Evolutionary conservation across 805 yeast species (phyloP).

Genomic region (Starmerella cellae): DNA sequence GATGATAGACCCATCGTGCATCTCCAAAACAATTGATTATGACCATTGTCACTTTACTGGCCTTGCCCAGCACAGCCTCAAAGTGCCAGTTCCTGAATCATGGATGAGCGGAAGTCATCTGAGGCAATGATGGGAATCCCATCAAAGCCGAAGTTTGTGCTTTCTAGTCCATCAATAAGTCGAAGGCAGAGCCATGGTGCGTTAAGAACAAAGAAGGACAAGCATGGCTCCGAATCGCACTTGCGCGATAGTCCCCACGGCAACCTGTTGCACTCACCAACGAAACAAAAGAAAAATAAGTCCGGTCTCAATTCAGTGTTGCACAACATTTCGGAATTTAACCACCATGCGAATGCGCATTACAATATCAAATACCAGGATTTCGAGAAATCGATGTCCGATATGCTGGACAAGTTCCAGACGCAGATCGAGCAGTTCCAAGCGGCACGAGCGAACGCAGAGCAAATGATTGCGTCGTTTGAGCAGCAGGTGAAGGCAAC

Average conservation of each 20-base stretch:
- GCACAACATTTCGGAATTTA: conserved; percentile 45
- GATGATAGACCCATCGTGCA: too few relatives aligned
- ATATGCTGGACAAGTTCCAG: conserved; percentile 19
- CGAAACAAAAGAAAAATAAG: background rate
- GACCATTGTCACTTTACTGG: too few relatives aligned
- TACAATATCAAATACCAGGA: conserved; percentile 34
- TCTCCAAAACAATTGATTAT: too few relatives aligned
- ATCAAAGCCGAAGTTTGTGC: background rate
- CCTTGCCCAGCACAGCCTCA: too few relatives aligned
- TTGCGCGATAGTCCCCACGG: background rate
- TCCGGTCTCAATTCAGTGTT: conserved; percentile 25
- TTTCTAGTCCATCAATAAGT: background rate
- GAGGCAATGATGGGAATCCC: background rate
- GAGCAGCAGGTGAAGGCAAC: conserved; percentile 16
- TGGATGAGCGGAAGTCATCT: background rate
- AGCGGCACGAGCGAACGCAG: conserved; percentile 18
- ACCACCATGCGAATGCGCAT: conserved; percentile 38
- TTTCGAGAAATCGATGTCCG: conserved; percentile 15
- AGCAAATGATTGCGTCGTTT: conserved; percentile 17
- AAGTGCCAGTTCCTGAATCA: too few relatives aligned
- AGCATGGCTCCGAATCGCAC: background rate
- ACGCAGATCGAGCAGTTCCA: conserved; percentile 21
- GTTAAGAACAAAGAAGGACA: background rate
- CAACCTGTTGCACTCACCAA: background rate
- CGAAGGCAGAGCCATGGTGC: background rate